A percentile compares a stretch with the other conserved stretches of the same genome.
Evolutionary conservation across 257 asterid genomes (phyloP).

Genomic region (Craterostigma plantagineum): DNA sequence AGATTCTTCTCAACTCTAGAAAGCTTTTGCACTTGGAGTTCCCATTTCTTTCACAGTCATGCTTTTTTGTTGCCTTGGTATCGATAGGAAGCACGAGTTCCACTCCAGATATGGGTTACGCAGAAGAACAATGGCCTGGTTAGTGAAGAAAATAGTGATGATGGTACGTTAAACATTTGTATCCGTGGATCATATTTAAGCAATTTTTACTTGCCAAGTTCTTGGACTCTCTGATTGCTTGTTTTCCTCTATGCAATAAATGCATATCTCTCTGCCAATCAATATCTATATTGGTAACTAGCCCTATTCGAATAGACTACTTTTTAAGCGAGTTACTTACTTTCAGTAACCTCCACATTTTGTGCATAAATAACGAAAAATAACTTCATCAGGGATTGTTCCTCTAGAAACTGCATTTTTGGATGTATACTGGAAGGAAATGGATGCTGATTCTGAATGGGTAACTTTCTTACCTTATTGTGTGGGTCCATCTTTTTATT

Average conservation of each 20-base stretch:
- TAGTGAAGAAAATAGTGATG: constrained; percentile 42
- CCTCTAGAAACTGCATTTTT: constrained; percentile 41
- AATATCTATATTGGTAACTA: too few species aligned
- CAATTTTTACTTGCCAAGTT: constrained; percentile 1
- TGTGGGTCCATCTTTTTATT: constrained; percentile 4
- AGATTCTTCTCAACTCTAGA: neutral
- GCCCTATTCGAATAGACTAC: neutral
- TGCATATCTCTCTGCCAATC: too few species aligned
- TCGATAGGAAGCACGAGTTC: constrained; percentile 64
- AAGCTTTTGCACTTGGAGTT: too few species aligned
- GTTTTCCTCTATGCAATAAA: too few species aligned
- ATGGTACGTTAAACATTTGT: constrained; percentile 37
- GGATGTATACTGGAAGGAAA: constrained; percentile 80
- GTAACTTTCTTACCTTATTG: constrained; percentile 26
- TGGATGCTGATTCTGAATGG: constrained; percentile 88
- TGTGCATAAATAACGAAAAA: neutral
- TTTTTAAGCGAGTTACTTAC: neutral
- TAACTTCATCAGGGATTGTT: constrained; percentile 53
- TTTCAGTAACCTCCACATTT: neutral
- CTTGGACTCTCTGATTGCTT: too few species aligned
- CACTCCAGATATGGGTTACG: constrained; percentile 85
- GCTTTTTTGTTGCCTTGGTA: constrained; percentile 7
- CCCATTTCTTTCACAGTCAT: neutral
- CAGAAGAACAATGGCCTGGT: constrained; percentile 73
- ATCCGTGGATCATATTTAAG: too few species aligned